Evolutionary conservation across 495 filamentous ascomycete genomes (phyloP), one percentile per base, ranked within the genome.

Genomic region (Annulohypoxylon maeteangense): DNA sequence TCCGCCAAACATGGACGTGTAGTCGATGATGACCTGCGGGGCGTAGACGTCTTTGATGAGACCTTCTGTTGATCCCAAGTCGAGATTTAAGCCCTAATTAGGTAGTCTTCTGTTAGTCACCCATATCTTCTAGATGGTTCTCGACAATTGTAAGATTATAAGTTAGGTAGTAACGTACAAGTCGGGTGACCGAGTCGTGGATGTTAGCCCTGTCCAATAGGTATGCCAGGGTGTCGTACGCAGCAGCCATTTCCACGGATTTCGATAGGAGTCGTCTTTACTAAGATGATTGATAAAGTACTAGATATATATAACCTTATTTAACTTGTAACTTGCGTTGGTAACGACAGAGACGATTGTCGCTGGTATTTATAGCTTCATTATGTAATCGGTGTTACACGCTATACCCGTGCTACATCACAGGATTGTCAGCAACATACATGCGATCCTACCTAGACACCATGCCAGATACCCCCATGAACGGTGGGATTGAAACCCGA

Each of bases 171-270:
- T 1, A 31, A 61, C 70, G 29, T 60, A 77, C 75, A 22, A 78
- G 65, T 20, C 68, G 69, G 16, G 23, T 34, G 16, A 78, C 45
- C 3, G 69, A 74, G 57, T 78, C 76, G 50, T 80, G 75, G 47
- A 80, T 71, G 57, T 80, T 79, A 42, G 78, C 74, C 38, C 70
- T 58, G 66, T 80, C 77, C 16, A 80, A 69, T 14, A 78, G 70
- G 68, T 75, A 78, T 3, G 71, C 64, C 29, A 72, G 27, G 25
- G 68, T 70, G 34, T 65, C 66, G 64, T 79, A 79, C 1, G 51
- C 16, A 22, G 70, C 14, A 1, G 67, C 16, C 58, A 72, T 78
- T n/a, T 10, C 53, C 50, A 12, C 2, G 2, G 8, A 20, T 22
- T 34, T 10, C 32, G n/a, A 2, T 51, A 20, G 2, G 14, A 4